These are phyloP conservation scores for Breynia disticha DNA, from an alignment of 441 rosid genomes.

Conservation along the genomic window DNA sequence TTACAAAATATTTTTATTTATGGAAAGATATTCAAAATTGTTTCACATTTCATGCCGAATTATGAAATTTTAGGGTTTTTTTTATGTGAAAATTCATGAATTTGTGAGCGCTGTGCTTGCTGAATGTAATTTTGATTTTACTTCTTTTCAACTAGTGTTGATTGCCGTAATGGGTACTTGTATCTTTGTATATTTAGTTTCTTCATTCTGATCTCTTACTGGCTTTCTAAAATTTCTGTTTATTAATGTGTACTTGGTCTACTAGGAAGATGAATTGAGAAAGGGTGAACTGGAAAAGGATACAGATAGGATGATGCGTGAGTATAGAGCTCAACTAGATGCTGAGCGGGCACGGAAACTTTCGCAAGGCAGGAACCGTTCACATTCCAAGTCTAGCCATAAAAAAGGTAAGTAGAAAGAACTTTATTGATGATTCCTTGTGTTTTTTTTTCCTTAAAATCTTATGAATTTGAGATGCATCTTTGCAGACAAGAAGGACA, in stretches of 20 bases:
- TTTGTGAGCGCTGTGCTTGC: too few relatives aligned
- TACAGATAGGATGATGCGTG: slow-evolving; percentile 90
- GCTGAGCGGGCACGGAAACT: slow-evolving; percentile 94
- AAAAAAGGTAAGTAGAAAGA: slow-evolving; percentile 39
- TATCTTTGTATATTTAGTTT: too few relatives aligned
- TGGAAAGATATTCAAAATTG: too few relatives aligned
- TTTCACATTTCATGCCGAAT: too few relatives aligned
- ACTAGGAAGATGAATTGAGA: slow-evolving; percentile 83
- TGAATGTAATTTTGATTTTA: too few relatives aligned
- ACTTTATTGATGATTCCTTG: not conserved
- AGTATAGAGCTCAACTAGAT: slow-evolving; percentile 96
- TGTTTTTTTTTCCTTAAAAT: not conserved
- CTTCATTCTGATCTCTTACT: too few relatives aligned
- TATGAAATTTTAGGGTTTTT: too few relatives aligned
- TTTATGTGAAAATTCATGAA: too few relatives aligned
- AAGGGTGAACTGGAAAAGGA: slow-evolving; percentile 88
- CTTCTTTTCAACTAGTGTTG: too few relatives aligned
- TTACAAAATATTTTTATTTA: too few relatives aligned
- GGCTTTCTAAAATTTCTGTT: too few relatives aligned
- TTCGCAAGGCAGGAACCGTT: slow-evolving; percentile 80
- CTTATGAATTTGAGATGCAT: slow-evolving; percentile 5
- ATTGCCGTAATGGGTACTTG: too few relatives aligned
- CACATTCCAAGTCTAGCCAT: slow-evolving; percentile 41
- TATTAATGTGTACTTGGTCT: slow-evolving; percentile 12
- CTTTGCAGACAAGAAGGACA: slow-evolving; percentile 71